Evolutionary conservation across 306 rosid genomes (phyloP).

Genomic region (Dicorynia guianensis): DNA sequence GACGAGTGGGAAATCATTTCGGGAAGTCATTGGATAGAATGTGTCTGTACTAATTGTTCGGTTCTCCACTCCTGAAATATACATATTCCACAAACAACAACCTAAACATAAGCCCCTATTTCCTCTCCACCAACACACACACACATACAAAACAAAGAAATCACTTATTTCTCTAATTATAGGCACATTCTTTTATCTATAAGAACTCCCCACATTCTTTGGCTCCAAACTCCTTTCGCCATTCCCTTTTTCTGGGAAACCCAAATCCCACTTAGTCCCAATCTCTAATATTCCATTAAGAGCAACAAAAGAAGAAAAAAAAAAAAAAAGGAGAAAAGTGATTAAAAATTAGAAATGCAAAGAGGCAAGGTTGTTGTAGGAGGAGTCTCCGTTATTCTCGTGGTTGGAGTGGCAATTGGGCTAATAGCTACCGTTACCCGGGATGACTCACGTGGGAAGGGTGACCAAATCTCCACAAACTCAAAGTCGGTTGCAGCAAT

Average conservation of each 20-base stretch:
- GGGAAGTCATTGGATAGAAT: neutral
- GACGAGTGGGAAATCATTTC: neutral
- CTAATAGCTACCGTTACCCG: neutral
- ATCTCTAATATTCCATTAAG: neutral
- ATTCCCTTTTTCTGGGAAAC: neutral
- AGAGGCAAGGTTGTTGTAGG: neutral
- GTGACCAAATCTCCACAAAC: slow-evolving; percentile 2
- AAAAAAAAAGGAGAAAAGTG: neutral
- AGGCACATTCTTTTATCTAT: neutral
- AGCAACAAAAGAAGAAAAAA: neutral
- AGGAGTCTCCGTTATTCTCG: slow-evolving; percentile 36
- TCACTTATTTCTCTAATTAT: neutral
- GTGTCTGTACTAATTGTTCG: too few species aligned
- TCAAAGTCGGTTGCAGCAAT: slow-evolving; percentile 38
- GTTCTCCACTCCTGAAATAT: too few species aligned
- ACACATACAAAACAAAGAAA: neutral
- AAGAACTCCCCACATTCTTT: neutral
- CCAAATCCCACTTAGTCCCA: neutral
- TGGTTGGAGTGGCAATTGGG: slow-evolving; percentile 36
- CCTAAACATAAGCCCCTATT: neutral
- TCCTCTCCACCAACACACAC: neutral
- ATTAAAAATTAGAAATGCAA: neutral
- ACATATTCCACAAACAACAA: neutral
- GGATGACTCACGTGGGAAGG: neutral
- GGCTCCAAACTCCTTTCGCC: neutral